Percentiles rank a stretch among this genome's conserved stretches.
Conservation (phyloP, 2,329 filamentous ascomycete genomes). For the Stachybotrys chartarum region DNA sequence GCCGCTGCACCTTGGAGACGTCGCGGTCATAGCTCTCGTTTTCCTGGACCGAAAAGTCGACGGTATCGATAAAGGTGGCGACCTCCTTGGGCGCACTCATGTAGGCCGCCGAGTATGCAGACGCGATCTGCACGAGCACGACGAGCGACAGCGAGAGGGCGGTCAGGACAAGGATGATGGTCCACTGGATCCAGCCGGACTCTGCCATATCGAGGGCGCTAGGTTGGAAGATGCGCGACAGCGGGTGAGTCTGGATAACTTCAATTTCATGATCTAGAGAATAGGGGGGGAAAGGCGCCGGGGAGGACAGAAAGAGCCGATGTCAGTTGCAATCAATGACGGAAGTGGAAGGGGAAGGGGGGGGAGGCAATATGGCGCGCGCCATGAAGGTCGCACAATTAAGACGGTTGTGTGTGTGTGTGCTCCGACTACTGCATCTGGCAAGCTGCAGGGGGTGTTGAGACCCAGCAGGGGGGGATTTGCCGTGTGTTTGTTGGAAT, state of each 20-base stretch:
- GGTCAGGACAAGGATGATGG: slow-evolving; percentile 49
- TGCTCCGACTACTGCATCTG: neutral
- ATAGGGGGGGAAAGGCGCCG: neutral
- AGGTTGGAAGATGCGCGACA: slow-evolving; percentile 16
- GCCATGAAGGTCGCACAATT: neutral
- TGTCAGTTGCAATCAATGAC: neutral
- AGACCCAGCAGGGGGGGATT: neutral
- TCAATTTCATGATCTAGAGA: slow-evolving; percentile 16
- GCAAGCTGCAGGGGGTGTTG: neutral
- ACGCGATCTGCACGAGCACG: slow-evolving; percentile 44
- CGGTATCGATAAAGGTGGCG: slow-evolving; percentile 48
- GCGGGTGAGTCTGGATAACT: slow-evolving; percentile 13
- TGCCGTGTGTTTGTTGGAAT: neutral
- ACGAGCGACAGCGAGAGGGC: slow-evolving; percentile 49
- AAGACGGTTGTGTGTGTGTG: neutral
- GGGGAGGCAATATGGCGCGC: neutral
- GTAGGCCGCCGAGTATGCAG: slow-evolving; percentile 49
- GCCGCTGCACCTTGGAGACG: slow-evolving; percentile 46
- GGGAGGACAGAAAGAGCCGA: neutral
- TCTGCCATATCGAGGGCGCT: slow-evolving; percentile 38
- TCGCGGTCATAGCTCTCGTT: slow-evolving; percentile 59
- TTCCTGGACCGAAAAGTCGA: slow-evolving; percentile 56
- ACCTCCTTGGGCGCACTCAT: slow-evolving; percentile 51
- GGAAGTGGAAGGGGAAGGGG: neutral
- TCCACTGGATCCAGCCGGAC: slow-evolving; percentile 46